phyloP scores from a whole-genome alignment of 2,329 filamentous ascomycete genomes.

The Alternaria triticimaculans region DNA sequence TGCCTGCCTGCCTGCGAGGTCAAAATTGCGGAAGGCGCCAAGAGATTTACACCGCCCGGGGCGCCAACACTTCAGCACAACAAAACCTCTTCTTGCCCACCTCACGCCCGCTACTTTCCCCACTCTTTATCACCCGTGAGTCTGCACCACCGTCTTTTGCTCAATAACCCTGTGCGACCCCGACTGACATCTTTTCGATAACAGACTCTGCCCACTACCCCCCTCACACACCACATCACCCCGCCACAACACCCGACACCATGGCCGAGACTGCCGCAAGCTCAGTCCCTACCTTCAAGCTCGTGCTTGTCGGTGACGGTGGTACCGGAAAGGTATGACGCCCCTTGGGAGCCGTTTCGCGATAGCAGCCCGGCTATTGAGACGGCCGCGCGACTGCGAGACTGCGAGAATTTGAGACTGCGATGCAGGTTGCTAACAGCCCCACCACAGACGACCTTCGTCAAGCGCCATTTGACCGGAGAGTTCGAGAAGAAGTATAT shows the following conservation, averaged over 20 bases:
- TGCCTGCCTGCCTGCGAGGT: constrained; percentile 27
- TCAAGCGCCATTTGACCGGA: constrained; percentile 99
- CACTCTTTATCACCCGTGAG: constrained; percentile 36
- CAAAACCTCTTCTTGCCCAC: constrained; percentile 45
- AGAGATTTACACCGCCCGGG: constrained; percentile 34
- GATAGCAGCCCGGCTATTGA: background rate
- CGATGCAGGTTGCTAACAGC: constrained; percentile 30
- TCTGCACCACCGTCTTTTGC: constrained; percentile 22
- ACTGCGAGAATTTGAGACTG: background rate
- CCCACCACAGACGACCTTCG: constrained; percentile 86
- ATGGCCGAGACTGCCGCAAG: constrained; percentile 65
- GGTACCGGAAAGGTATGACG: constrained; percentile 96
- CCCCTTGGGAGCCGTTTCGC: background rate
- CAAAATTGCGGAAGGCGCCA: constrained; percentile 25
- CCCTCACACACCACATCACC: constrained; percentile 27
- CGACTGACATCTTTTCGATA: constrained; percentile 20
- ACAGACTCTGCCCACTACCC: constrained; percentile 36
- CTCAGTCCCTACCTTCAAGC: constrained; percentile 88
- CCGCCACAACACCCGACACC: constrained; percentile 42
- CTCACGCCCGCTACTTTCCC: constrained; percentile 33
- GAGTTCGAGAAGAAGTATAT: constrained; percentile 99
- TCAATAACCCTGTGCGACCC: constrained; percentile 17
- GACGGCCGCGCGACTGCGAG: background rate
- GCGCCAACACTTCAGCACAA: constrained; percentile 41
- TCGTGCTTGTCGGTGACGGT: constrained; percentile 98